Conservation (phyloP, 2,329 filamentous ascomycete genomes). For the Sclerotinia borealis region DNA sequence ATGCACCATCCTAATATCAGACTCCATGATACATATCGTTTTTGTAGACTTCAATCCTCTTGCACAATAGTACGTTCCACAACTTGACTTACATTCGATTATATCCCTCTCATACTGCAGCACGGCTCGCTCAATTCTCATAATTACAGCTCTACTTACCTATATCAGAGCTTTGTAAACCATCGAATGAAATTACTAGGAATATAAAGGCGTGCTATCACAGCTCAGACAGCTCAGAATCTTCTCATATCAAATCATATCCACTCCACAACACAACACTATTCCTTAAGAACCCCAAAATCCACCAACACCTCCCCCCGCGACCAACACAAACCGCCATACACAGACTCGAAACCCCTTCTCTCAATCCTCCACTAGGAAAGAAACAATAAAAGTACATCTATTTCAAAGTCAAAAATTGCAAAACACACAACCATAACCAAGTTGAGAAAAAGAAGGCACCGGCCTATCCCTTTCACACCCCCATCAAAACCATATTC, state of each 20-base stretch:
- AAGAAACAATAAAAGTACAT: background rate
- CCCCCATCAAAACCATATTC: background rate
- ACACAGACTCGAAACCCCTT: background rate
- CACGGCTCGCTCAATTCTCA: background rate
- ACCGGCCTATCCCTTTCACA: no score
- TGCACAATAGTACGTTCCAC: no score
- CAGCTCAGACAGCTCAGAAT: background rate
- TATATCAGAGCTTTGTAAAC: background rate
- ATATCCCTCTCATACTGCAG: background rate
- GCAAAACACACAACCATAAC: background rate
- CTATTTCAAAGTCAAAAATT: background rate
- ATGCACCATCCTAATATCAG: background rate
- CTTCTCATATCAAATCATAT: background rate
- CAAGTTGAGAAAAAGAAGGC: background rate
- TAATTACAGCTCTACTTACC: background rate
- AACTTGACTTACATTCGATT: background rate
- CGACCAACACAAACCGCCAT: background rate
- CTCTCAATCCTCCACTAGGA: background rate
- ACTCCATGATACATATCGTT: background rate
- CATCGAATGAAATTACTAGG: background rate
- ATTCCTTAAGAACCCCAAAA: background rate
- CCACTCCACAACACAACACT: background rate
- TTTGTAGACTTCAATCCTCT: background rate
- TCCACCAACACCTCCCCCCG: background rate
- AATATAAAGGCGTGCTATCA: background rate